Evolutionary conservation across 2,329 filamentous ascomycete genomes (phyloP).

Genomic region (Nemania serpens): DNA sequence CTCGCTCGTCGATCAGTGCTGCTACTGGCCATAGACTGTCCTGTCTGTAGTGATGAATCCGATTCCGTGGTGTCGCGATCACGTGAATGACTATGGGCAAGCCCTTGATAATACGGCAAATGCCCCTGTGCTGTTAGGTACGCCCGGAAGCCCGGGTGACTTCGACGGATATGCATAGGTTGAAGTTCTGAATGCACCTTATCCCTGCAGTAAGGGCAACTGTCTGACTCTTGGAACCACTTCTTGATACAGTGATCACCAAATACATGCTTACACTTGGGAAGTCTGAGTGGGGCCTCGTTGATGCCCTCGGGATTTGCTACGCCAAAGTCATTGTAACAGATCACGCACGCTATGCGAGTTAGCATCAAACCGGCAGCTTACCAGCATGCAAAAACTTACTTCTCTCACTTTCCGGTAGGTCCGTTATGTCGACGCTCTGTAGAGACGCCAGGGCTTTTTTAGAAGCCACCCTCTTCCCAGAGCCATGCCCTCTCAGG

Average conservation of each 20-base stretch:
- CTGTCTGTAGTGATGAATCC: conserved; percentile 21
- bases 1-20: conserved; percentile 1
- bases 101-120: conserved; percentile 14
- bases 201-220: conserved; percentile 67
- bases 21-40: conserved; percentile 10
- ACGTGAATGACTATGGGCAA: conserved; percentile 15
- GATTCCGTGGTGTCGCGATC: conserved; percentile 27
- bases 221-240: conserved; percentile 67
- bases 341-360: conserved; percentile 62
- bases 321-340: conserved; percentile 65
- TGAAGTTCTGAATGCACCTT: conserved; percentile 58
- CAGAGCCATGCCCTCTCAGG: conserved; percentile 49
- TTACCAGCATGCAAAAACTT: conserved; percentile 32
- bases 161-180: conserved; percentile 9
- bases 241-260: conserved; percentile 68
- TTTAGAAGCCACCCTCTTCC: conserved; percentile 54
- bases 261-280: conserved; percentile 67
- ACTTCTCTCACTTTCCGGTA: conserved; percentile 56
- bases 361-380: conserved; percentile 18
- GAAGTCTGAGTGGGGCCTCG: conserved; percentile 62
- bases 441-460: conserved; percentile 52
- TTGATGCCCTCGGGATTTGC: conserved; percentile 61
- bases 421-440: conserved; percentile 50
- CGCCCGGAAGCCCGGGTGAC: conserved; percentile 30
- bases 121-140: conserved; percentile 31